These are phyloP conservation scores for Calvatia gigantea DNA, from an alignment of 768 basidiomycete species.

Conservation along the genomic window DNA sequence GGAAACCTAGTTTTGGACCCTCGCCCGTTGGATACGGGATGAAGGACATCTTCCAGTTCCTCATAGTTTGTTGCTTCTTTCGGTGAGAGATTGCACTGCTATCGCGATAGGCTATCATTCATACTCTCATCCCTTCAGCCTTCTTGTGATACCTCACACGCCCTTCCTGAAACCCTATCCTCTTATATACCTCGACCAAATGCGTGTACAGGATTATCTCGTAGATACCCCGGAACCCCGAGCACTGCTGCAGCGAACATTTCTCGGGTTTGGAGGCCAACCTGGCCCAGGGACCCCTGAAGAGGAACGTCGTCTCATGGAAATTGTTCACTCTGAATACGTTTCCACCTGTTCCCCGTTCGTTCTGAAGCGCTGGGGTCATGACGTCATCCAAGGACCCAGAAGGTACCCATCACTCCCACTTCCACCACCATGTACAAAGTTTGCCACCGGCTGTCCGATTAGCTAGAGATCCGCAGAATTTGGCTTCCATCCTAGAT, in stretches of 20 bases:
- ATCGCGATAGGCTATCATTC: background rate
- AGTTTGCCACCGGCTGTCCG: slow-evolving; percentile 16
- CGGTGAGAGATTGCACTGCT: slow-evolving; percentile 23
- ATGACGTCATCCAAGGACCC: slow-evolving; percentile 29
- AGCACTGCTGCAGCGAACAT: slow-evolving; percentile 49
- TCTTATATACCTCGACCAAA: slow-evolving; percentile 50
- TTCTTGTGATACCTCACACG: slow-evolving; percentile 35
- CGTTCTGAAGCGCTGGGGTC: slow-evolving; percentile 36
- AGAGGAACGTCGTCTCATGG: slow-evolving; percentile 28
- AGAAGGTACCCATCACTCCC: slow-evolving; percentile 21
- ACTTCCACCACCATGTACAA: slow-evolving; percentile 20
- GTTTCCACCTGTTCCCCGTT: slow-evolving; percentile 37
- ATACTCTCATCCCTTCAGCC: slow-evolving; percentile 14
- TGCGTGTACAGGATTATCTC: slow-evolving; percentile 44
- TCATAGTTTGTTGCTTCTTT: slow-evolving; percentile 43
- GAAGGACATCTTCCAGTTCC: slow-evolving; percentile 42
- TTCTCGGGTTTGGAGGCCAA: slow-evolving; percentile 38
- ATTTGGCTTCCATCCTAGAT: slow-evolving; percentile 15
- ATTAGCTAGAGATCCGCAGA: slow-evolving; percentile 14
- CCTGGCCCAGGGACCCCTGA: slow-evolving; percentile 19
- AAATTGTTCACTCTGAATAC: slow-evolving; percentile 38
- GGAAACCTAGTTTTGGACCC: slow-evolving; percentile 50
- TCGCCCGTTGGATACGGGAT: slow-evolving; percentile 52
- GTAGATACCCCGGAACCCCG: slow-evolving; percentile 52
- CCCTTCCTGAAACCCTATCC: slow-evolving; percentile 44